Evolutionary conservation across 2,329 filamentous ascomycete genomes (phyloP), one percentile per base, ranked within the genome.

Genomic region (Huntiella bhutanensis): DNA sequence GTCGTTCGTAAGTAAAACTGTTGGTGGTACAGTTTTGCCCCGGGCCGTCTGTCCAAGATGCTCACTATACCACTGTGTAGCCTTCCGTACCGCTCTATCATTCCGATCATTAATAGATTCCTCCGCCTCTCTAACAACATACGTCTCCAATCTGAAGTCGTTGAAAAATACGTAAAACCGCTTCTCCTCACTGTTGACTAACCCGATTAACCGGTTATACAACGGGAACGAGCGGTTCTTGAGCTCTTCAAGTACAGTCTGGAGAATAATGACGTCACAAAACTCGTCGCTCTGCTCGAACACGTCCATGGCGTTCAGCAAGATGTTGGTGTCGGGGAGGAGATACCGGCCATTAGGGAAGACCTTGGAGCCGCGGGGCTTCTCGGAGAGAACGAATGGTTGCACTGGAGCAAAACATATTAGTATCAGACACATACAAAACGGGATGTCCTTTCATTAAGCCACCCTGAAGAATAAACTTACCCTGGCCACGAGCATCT

Each of bases 121-220:
- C 34, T 82, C 80, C 4, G 70, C 62, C 15, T 78, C 72, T 51
- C 91, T 73, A 22, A 72, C 65, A 41, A 95, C 75, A 57, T 94
- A 82, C 0, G 91, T 98, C 61, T 98, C 92, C 35, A 87, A 68
- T 44, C 88, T 75, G 58, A 98, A 98, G 56, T 98, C 91, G 60
- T 98, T 98, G 73, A 96, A 96, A 61, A 98, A 98, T 45, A 98
- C 84, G 58, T 96, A 95, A 60, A 94, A 96, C 46, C 88, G 77
- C 68, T 98, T 98, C 53, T 93, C 86, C 55, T 94, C 86, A 57
- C 88, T 94, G 63, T 88, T 93, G 35, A 87, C 93, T 52, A 98
- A 68, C 16, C 82, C 78, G 53, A 96, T 76, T 43, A 98, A 68
- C 35, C 91, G 82, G 61, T 95, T 95, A 66, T 96, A 98, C 34